phyloP scores from a whole-genome alignment of 2,329 filamentous ascomycete species.

The Trichoderma polysporum region DNA sequence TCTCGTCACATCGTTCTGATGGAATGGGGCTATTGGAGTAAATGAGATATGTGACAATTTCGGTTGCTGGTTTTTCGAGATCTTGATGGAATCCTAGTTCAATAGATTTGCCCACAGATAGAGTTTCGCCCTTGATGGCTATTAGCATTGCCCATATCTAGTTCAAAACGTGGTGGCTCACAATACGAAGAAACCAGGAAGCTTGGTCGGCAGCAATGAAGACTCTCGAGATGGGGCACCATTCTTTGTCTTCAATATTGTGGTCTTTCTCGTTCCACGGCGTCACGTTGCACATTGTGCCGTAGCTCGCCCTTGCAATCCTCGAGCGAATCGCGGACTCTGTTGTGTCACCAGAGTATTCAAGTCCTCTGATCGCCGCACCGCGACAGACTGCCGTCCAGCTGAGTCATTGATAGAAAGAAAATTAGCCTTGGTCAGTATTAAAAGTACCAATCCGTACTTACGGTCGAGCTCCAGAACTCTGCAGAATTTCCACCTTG shows the following conservation, averaged over 20 bases:
- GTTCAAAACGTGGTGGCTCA: not conserved
- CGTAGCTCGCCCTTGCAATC: slow-evolving; percentile 34
- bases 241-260: slow-evolving; percentile 15
- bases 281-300: rapidly evolving
- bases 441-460: slow-evolving; percentile 11
- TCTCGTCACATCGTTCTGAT: slow-evolving; percentile 11
- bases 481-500: slow-evolving; percentile 32
- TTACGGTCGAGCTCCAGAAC: slow-evolving; percentile 35
- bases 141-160: not conserved
- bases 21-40: slow-evolving; percentile 3
- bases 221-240: not conserved
- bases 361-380: slow-evolving; percentile 32
- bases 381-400: slow-evolving; percentile 40
- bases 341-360: not conserved
- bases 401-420: slow-evolving; percentile 20
- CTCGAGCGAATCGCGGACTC: slow-evolving; percentile 23
- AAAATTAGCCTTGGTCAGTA: not conserved
- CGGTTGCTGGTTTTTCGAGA: not conserved
- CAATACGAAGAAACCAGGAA: slow-evolving; percentile 32
- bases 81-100: slow-evolving; percentile 8
- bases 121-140: not conserved
- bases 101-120: not conserved
- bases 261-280: slow-evolving; percentile 22
- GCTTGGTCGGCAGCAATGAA: slow-evolving; percentile 27
- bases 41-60: slow-evolving; percentile 18